Conservation (phyloP, 805 yeast species). For the Myxozyma melibiosi region DNA sequence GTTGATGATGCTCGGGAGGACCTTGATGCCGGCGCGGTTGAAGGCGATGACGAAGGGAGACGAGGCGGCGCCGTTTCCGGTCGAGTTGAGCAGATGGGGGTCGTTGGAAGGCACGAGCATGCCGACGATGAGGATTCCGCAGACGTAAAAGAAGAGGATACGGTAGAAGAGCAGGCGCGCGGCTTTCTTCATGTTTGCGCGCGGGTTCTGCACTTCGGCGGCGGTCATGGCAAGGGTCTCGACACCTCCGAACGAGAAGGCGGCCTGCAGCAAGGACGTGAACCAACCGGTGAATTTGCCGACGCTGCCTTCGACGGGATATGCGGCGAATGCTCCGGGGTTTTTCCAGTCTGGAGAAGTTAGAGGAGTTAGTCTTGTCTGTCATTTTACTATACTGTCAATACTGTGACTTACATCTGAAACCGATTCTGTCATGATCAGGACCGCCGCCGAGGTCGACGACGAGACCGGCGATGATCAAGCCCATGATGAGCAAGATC, state of each 20-base stretch:
- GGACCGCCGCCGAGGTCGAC: conserved; percentile 79
- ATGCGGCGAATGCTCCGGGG: conserved; percentile 65
- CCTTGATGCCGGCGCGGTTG: conserved; percentile 58
- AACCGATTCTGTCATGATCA: conserved; percentile 69
- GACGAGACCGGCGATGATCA: conserved; percentile 62
- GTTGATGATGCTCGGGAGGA: conserved; percentile 76
- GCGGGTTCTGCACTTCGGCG: conserved; percentile 74
- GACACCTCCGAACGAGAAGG: conserved; percentile 80
- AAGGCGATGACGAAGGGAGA: conserved; percentile 86
- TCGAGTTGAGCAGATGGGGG: conserved; percentile 58
- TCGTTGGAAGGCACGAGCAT: conserved; percentile 73
- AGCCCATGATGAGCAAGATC: conserved; percentile 65
- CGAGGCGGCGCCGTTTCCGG: conserved; percentile 69
- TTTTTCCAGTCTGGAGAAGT: conserved; percentile 50
- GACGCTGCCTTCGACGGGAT: conserved; percentile 44
- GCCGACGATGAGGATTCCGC: conserved; percentile 79
- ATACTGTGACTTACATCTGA: conserved; percentile 47
- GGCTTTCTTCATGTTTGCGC: conserved; percentile 74
- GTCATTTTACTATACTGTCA: not conserved
- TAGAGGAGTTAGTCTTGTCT: conserved; percentile 32
- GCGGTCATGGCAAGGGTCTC: conserved; percentile 85
- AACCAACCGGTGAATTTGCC: conserved; percentile 66
- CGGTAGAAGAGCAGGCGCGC: conserved; percentile 74
- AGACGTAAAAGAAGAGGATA: conserved; percentile 64
- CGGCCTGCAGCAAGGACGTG: conserved; percentile 64